These are phyloP conservation scores for Nemophila menziesii DNA, from an alignment of 257 asterid genomes.

Conservation along the genomic window DNA sequence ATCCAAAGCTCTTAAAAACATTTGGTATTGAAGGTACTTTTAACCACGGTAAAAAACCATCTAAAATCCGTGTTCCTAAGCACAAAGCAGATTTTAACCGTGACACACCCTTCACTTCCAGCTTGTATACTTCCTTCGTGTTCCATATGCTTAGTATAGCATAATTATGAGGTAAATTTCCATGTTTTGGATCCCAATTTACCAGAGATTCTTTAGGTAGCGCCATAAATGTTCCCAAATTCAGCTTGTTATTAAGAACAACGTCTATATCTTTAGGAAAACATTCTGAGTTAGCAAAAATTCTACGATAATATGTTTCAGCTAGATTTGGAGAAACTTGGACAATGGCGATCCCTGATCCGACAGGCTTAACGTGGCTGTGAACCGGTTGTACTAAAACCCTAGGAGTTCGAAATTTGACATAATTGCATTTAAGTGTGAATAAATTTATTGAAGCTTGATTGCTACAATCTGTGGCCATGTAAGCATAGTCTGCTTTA, in stretches of 20 bases:
- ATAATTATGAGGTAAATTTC: slow-evolving; percentile 31
- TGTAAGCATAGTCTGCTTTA: slow-evolving; percentile 64
- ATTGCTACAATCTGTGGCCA: slow-evolving; percentile 73
- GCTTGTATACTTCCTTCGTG: slow-evolving; percentile 48
- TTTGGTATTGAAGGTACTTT: slow-evolving; percentile 62
- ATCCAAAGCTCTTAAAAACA: slow-evolving; percentile 49
- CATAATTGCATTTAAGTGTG: slow-evolving; percentile 42
- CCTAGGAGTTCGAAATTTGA: slow-evolving; percentile 53
- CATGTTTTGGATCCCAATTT: slow-evolving; percentile 32
- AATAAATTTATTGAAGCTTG: slow-evolving; percentile 54
- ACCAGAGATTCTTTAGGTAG: slow-evolving; percentile 26
- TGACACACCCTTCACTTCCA: slow-evolving; percentile 61
- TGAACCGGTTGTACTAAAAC: slow-evolving; percentile 78
- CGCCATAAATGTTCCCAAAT: slow-evolving; percentile 72
- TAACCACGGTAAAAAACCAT: slow-evolving; percentile 55
- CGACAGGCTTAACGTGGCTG: slow-evolving; percentile 40
- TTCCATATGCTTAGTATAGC: slow-evolving; percentile 74
- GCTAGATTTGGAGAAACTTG: slow-evolving; percentile 32
- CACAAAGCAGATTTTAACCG: slow-evolving; percentile 39
- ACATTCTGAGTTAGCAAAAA: slow-evolving; percentile 42
- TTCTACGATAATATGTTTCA: slow-evolving; percentile 23
- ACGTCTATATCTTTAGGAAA: slow-evolving; percentile 52
- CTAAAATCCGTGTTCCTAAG: slow-evolving; percentile 48
- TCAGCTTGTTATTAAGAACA: slow-evolving; percentile 42
- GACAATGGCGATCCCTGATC: slow-evolving; percentile 24